Conservation (phyloP, 805 yeast genomes). For the Lipomyces lipofer region DNA sequence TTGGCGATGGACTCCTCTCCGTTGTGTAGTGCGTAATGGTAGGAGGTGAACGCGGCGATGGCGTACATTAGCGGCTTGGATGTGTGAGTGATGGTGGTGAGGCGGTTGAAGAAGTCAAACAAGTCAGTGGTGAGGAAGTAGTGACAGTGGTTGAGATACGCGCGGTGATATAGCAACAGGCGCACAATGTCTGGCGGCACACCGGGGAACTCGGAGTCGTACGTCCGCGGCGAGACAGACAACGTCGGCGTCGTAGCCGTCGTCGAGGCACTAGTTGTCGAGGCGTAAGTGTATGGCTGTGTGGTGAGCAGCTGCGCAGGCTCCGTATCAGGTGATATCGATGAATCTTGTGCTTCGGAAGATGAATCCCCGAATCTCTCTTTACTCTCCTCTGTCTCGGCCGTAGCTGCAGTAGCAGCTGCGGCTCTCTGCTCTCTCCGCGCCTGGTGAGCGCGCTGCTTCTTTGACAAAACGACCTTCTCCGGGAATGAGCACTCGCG, state of each 20-base stretch:
- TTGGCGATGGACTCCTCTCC: slow-evolving; percentile 51
- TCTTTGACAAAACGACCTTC: slow-evolving; percentile 16
- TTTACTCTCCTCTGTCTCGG: neutral
- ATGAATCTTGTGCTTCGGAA: neutral
- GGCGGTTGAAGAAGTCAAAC: slow-evolving; percentile 13
- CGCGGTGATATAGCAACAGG: slow-evolving; percentile 16
- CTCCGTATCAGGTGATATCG: neutral
- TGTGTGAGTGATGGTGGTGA: slow-evolving; percentile 2
- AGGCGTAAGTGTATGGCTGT: neutral
- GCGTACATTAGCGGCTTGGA: slow-evolving; percentile 25
- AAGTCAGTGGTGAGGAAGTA: slow-evolving; percentile 25
- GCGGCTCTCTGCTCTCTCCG: slow-evolving; percentile 15
- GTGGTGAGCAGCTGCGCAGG: neutral
- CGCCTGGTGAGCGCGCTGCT: slow-evolving; percentile 18
- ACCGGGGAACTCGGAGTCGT: slow-evolving; percentile 2
- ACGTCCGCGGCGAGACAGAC: neutral
- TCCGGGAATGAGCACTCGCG: slow-evolving; percentile 27
- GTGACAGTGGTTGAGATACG: slow-evolving; percentile 19
- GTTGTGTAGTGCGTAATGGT: slow-evolving; percentile 50
- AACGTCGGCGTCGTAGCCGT: neutral
- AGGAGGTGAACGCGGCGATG: slow-evolving; percentile 24
- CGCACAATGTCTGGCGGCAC: slow-evolving; percentile 13
- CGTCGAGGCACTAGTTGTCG: neutral
- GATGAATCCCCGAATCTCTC: neutral
- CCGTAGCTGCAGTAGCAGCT: slow-evolving; percentile 12